Evolutionary conservation across 2,329 filamentous ascomycete species (phyloP).

Genomic region (Neophaeococcomyces aloes): DNA sequence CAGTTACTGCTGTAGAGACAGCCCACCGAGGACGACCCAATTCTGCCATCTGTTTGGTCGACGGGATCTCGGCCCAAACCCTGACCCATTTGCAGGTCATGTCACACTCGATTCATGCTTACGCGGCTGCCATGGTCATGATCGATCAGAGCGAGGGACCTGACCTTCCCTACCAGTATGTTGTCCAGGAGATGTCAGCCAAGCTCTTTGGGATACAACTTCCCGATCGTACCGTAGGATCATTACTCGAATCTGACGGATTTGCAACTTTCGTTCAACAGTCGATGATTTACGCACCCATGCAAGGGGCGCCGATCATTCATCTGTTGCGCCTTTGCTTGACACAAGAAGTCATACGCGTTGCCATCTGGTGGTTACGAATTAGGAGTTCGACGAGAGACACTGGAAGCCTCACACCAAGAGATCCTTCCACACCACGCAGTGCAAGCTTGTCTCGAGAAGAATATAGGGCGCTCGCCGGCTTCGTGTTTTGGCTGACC

Average conservation of each 20-base stretch:
- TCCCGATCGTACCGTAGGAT: neutral
- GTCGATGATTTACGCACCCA: neutral
- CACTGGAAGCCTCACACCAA: neutral
- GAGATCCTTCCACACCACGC: neutral
- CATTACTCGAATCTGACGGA: neutral
- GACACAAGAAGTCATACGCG: slow-evolving; percentile 79
- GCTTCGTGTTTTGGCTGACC: slow-evolving; percentile 7
- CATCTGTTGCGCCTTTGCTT: slow-evolving; percentile 80
- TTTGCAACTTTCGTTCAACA: slow-evolving; percentile 5
- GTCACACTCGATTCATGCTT: slow-evolving; percentile 78
- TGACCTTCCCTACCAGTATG: slow-evolving; percentile 56
- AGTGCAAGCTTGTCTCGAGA: slow-evolving; percentile 2
- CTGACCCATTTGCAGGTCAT: slow-evolving; percentile 81
- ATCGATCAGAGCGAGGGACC: slow-evolving; percentile 52
- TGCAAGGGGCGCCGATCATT: slow-evolving; percentile 38
- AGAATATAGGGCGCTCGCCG: slow-evolving; percentile 4
- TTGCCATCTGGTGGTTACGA: slow-evolving; percentile 29
- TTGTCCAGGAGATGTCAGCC: slow-evolving; percentile 43
- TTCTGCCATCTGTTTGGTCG: slow-evolving; percentile 64
- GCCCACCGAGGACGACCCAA: slow-evolving; percentile 76
- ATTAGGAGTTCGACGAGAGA: neutral
- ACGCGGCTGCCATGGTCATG: slow-evolving; percentile 65
- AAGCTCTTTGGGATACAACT: neutral
- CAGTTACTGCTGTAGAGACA: slow-evolving; percentile 82
- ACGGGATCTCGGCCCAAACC: slow-evolving; percentile 72